A percentile compares a stretch with the other conserved stretches of the same genome.
These are phyloP conservation scores for Hypericum androsaemum DNA, from an alignment of 345 rosid genomes.

Conservation along the genomic window DNA sequence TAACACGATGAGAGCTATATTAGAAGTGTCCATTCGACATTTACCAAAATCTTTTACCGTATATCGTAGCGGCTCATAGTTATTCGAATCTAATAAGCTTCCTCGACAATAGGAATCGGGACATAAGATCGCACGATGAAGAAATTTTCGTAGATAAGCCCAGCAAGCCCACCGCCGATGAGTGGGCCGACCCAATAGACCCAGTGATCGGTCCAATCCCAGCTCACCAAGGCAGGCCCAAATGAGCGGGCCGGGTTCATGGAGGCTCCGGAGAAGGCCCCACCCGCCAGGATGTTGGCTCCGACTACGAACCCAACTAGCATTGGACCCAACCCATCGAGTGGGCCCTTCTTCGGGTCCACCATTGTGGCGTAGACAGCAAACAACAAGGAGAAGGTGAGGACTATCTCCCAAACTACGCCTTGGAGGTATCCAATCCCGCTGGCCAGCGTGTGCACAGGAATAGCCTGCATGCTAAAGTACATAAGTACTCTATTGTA, in stretches of 20 bases:
- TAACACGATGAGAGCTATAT: too few relatives aligned
- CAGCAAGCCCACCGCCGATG: not conserved
- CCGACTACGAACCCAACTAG: not conserved
- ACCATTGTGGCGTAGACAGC: not conserved
- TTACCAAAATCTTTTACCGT: too few relatives aligned
- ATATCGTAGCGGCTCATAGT: too few relatives aligned
- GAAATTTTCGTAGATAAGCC: not conserved
- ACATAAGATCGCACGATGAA: not conserved
- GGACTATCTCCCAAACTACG: not conserved
- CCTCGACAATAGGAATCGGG: too few relatives aligned
- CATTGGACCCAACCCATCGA: not conserved
- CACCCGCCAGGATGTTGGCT: slow-evolving; percentile 1
- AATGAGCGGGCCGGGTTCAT: not conserved
- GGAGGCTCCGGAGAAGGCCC: not conserved
- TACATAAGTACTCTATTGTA: too few relatives aligned
- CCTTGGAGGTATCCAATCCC: slow-evolving; percentile 45
- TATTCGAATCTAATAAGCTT: too few relatives aligned
- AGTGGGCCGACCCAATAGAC: slow-evolving; percentile 1
- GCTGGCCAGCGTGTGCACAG: slow-evolving; percentile 51
- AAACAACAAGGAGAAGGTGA: not conserved
- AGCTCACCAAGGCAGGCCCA: not conserved
- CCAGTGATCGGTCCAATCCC: not conserved
- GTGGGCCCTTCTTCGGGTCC: not conserved
- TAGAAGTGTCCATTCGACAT: too few relatives aligned
- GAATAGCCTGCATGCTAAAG: slow-evolving; percentile 48